phyloP scores from a whole-genome alignment of 2,329 filamentous ascomycete species.

The Nemania sp. region DNA sequence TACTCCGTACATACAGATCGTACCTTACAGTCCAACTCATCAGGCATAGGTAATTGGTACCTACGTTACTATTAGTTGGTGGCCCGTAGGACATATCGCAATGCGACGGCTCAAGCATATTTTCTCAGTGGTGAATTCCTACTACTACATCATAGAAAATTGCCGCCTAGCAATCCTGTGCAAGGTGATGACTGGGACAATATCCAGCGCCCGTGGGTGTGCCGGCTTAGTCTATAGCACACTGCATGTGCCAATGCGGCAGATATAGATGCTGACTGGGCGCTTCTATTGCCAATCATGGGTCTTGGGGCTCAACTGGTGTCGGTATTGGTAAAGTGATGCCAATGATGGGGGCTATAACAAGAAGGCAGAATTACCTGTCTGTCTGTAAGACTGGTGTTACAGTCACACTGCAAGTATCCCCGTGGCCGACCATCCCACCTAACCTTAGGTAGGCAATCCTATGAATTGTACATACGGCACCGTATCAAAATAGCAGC shows the following conservation, averaged over 20 bases:
- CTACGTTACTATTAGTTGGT: not conserved
- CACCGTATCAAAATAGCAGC: constrained; percentile 24
- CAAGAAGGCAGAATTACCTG: not conserved
- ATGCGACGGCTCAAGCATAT: no score
- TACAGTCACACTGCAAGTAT: constrained; percentile 15
- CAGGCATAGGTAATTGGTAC: no score
- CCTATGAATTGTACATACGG: constrained; percentile 14
- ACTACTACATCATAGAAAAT: not conserved
- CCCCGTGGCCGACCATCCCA: no score
- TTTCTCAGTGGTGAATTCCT: not conserved
- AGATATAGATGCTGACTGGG: constrained; percentile 13
- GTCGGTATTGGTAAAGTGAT: not conserved
- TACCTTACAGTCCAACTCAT: no score
- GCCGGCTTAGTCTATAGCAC: constrained; percentile 1
- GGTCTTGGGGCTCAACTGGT: not conserved
- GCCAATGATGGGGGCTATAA: constrained; percentile 3
- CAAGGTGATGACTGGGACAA: constrained; percentile 1
- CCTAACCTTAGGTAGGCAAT: constrained; percentile 3
- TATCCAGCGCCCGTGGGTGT: not conserved
- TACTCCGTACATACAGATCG: no score
- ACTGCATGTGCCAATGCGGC: constrained; percentile 4
- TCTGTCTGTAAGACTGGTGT: not conserved
- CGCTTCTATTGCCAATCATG: constrained; percentile 20
- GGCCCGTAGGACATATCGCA: no score
- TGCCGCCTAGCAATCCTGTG: not conserved